A percentile compares a stretch with the other conserved stretches of the same genome.
These are phyloP conservation scores for Phaeotremella skinneri DNA, from an alignment of 768 basidiomycete species.

Conservation along the genomic window DNA sequence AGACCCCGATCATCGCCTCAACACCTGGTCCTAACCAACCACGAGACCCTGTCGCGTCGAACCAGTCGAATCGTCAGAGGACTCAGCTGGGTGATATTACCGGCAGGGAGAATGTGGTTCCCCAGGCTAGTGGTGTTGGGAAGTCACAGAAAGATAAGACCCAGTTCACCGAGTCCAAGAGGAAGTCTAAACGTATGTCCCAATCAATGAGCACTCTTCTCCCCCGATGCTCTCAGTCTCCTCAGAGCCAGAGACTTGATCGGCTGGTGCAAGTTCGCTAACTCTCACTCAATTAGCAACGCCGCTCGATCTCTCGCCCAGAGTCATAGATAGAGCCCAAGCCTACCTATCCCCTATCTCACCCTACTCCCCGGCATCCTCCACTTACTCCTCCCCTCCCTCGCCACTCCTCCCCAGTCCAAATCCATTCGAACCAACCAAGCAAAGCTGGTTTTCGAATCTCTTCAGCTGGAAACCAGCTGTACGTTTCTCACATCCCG, in stretches of 20 bases:
- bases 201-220: no score
- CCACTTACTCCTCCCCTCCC: conserved; percentile 22
- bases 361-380: conserved; percentile 31
- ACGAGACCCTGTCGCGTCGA: no score
- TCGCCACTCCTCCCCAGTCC: conserved; percentile 30
- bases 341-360: conserved; percentile 23
- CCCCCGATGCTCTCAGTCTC: no score
- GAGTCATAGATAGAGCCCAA: conserved; percentile 21
- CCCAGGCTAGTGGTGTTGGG: neutral
- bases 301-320: conserved; percentile 36
- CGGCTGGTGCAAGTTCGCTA: neutral
- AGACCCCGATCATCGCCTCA: no score
- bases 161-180: conserved; percentile 19
- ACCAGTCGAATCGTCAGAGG: no score
- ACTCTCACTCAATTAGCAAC: conserved; percentile 19
- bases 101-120: neutral
- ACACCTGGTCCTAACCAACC: no score
- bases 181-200: conserved; percentile 41
- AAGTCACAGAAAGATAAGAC: conserved; percentile 4
- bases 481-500: conserved; percentile 24
- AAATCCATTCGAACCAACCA: conserved; percentile 51
- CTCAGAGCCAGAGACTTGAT: neutral
- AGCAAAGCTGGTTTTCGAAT: conserved; percentile 76
- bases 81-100: neutral
- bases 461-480: conserved; percentile 78